Base-by-base conservation (phyloP, 2,329 filamentous ascomycete genomes). In the Exophiala bonariae region DNA sequence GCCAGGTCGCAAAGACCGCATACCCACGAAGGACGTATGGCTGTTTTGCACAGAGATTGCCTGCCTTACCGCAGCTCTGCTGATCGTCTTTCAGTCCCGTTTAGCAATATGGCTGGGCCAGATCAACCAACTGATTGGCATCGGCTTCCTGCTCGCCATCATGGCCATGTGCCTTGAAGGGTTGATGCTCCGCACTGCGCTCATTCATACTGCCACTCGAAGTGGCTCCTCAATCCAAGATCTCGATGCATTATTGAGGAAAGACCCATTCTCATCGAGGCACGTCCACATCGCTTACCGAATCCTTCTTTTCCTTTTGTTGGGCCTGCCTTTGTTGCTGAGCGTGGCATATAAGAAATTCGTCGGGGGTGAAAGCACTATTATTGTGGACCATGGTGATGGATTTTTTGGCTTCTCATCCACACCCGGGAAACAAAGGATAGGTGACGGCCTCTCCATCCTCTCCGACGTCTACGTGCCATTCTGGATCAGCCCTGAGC, bases 371-470 rank as follows among this genome's bases (percentile, higher is more conserved):
- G 22, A 36, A 20, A 42, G 46, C 35, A 37, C 16, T 18, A 37
- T 42, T 16, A 13, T 20, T 6, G 26, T 50, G 14, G 14, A 37
- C 17, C 33, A 38, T 7, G 39, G 47, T 14, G 42, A 41, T 20
- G 46, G 37, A 13, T 37, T 40, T 28, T 54, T 54, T 35, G 50
- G 50, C 7, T 44, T 43, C 28, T 40, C 47, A 16, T 42, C 47
- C 16, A 39, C 50, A 2, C 50, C 50, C 16, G 50, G 50, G 13
- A 47, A 47, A 43, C 50, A 54, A 40, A 37, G 48, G n/a, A 54
- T 54, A 26, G 50, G 50, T n/a, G 48, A 54, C 23, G 50, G 50
- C 4, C 38, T 54, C 13, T 50, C 50, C 11, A 33, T 54, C 9
- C 32, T 54, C 5, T 30, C 43, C 13, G 41, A 54, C 11, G 39